Conservation (phyloP, 768 basidiomycete genomes). For the Leccinum obscurum region DNA sequence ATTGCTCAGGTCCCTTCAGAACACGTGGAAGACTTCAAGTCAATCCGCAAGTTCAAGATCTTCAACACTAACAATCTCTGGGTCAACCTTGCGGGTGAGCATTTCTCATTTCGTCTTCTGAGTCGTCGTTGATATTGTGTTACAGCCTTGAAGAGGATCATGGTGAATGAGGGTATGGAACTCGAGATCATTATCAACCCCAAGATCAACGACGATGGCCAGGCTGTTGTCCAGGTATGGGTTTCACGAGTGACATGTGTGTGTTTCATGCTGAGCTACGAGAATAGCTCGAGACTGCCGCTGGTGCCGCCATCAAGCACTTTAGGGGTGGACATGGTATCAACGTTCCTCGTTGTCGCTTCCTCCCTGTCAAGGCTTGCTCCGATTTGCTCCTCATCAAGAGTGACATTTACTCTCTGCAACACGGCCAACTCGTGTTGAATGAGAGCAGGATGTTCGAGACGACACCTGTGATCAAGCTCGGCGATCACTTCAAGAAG, state of each 20-base stretch:
- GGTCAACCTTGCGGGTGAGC: constrained; percentile 49
- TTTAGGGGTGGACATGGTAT: constrained; percentile 66
- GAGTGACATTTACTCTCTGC: constrained; percentile 66
- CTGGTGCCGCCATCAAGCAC: constrained; percentile 75
- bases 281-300: constrained; percentile 66
- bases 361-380: constrained; percentile 66
- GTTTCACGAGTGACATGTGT: not conserved
- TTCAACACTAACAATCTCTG: constrained; percentile 75
- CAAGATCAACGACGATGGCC: constrained; percentile 67
- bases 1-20: constrained; percentile 74
- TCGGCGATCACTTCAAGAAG: constrained; percentile 79
- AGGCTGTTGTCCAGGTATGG: constrained; percentile 62
- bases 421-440: constrained; percentile 68
- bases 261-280: not conserved
- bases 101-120: not conserved
- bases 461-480: constrained; percentile 72
- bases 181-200: constrained; percentile 82
- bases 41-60: constrained; percentile 76
- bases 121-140: constrained; percentile 4
- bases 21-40: constrained; percentile 75
- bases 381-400: constrained; percentile 68
- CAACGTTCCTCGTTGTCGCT: constrained; percentile 71
- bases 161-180: constrained; percentile 66
- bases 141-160: constrained; percentile 68
- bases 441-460: constrained; percentile 58